Evolutionary conservation across 1,284 basidiomycete genomes (phyloP), one percentile per base, ranked within the genome.

Genomic region (Pascua guehoae): DNA sequence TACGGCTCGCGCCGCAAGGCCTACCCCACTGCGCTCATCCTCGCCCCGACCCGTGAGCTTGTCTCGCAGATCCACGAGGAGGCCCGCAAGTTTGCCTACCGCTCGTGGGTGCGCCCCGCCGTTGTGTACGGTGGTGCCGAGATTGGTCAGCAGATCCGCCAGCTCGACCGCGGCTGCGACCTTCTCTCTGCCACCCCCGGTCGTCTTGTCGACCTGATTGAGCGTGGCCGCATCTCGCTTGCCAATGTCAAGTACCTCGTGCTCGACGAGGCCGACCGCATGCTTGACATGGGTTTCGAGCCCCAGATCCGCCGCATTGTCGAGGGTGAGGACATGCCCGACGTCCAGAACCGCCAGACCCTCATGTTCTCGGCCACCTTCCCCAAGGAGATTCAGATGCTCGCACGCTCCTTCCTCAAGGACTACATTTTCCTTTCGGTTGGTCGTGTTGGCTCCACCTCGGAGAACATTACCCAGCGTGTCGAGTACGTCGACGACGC

Each of bases 261-360:
- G 40, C 88, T 99, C 58, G 96, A 99, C 72, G 96, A 99, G 81
- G 96, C 95, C 61, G 96, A 99, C 81, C 90, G 95, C 73, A 99
- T 99, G 95, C 85, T 99, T 70, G 95, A 99, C 82, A 99, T 99
- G 95, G 95, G 95, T 89, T 99, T 99, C 84, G 95, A 99, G 80
- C 96, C 96, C 60, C 95, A 98, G 80, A 99, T 99, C 72, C 86
- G 95, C 64, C 85, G 93, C 51, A 99, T 99, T 74, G 96, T 99
- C 38, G 91, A 98, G 77, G 90, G 90, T 64, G 93, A 95, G 73
- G 96, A 98, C 78, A 99, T 99, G 95, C 93, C 96, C 36, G 89
- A 86, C 54, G 87, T 90, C 24, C 81, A 85, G 54, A 87, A 94
- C 37, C 90, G 96, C 62, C 96, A 98, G 78, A 99, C 96, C 9